Percentiles rank a stretch among this genome's conserved stretches.
Evolutionary conservation across 108 stramenopile species (phyloP).

Genomic region (Stephanodiscus triporus): DNA sequence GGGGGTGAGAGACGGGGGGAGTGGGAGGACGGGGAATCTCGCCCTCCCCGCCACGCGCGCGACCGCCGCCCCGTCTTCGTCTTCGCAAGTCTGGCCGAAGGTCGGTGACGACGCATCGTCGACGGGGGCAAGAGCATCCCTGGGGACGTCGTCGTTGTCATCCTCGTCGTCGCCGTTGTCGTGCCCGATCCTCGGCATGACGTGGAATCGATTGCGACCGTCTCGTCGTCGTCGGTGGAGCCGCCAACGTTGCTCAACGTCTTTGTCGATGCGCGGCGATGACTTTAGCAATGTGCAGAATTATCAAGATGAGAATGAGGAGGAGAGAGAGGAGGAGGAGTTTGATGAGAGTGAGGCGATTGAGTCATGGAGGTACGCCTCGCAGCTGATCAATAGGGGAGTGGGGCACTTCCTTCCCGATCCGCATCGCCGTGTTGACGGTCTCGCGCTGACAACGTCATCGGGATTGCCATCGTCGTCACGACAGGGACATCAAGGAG

Average conservation of each 20-base stretch:
- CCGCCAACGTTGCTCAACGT: not conserved
- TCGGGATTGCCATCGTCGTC: not conserved
- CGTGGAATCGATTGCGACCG: constrained; percentile 36
- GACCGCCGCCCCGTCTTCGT: not conserved
- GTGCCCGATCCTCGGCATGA: constrained; percentile 30
- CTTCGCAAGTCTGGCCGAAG: not conserved
- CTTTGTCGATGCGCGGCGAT: not conserved
- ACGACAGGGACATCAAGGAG: constrained; percentile 14
- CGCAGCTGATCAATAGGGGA: constrained; percentile 39
- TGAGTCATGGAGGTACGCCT: constrained; percentile 59
- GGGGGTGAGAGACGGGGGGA: not conserved
- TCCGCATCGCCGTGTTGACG: not conserved
- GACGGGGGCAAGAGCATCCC: not conserved
- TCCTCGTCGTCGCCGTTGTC: not conserved
- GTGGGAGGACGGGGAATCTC: not conserved
- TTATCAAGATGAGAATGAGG: constrained; percentile 17
- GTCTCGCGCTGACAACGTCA: not conserved
- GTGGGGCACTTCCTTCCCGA: constrained; percentile 25
- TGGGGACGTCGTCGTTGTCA: not conserved
- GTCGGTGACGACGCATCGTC: not conserved
- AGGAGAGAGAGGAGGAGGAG: constrained; percentile 29
- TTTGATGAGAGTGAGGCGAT: constrained; percentile 29
- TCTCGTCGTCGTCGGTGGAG: constrained; percentile 16
- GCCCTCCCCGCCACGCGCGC: too few relatives aligned
- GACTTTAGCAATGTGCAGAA: not conserved